Evolutionary conservation across 1,139 yeast genomes (phyloP).

Genomic region (Saccharomyces uvarum): DNA sequence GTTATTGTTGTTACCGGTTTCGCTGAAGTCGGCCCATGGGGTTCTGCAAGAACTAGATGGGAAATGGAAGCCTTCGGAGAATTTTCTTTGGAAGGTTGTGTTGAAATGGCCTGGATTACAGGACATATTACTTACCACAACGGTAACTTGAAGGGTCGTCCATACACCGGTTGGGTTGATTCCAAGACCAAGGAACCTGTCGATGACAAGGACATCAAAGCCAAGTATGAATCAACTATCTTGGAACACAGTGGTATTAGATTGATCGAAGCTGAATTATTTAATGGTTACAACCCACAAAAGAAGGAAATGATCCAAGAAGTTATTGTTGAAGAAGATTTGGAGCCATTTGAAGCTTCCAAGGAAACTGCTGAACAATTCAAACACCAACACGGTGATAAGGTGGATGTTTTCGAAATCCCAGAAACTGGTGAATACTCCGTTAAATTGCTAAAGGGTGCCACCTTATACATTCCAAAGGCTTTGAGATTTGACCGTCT

Average conservation of each 20-base stretch:
- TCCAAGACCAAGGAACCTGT: slow-evolving; percentile 88
- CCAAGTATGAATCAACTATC: slow-evolving; percentile 81
- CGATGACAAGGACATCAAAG: slow-evolving; percentile 87
- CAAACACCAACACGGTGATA: slow-evolving; percentile 87
- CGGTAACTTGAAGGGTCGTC: slow-evolving; percentile 82
- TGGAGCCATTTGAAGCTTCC: slow-evolving; percentile 91
- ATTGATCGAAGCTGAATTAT: slow-evolving; percentile 89
- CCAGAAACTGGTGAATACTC: slow-evolving; percentile 88
- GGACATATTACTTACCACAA: slow-evolving; percentile 91
- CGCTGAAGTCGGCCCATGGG: slow-evolving; percentile 99
- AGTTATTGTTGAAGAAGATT: slow-evolving; percentile 89
- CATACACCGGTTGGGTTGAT: slow-evolving; percentile 94
- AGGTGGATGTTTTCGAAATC: slow-evolving; percentile 85
- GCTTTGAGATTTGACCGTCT: slow-evolving; percentile 91
- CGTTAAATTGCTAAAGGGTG: slow-evolving; percentile 86
- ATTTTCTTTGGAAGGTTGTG: slow-evolving; percentile 95
- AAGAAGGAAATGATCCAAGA: slow-evolving; percentile 91
- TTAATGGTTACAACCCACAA: slow-evolving; percentile 88
- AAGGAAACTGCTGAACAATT: slow-evolving; percentile 93
- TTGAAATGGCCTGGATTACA: slow-evolving; percentile 99
- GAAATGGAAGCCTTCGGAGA: slow-evolving; percentile 96
- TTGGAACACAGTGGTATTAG: slow-evolving; percentile 94
- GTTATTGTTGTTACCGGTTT: slow-evolving; percentile 95
- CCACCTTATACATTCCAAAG: slow-evolving; percentile 85
- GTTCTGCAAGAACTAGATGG: slow-evolving; percentile 98